Percentiles rank a stretch among this genome's conserved stretches.
phyloP scores from a whole-genome alignment of 257 asterid genomes.

The Fraxinus anomala region DNA sequence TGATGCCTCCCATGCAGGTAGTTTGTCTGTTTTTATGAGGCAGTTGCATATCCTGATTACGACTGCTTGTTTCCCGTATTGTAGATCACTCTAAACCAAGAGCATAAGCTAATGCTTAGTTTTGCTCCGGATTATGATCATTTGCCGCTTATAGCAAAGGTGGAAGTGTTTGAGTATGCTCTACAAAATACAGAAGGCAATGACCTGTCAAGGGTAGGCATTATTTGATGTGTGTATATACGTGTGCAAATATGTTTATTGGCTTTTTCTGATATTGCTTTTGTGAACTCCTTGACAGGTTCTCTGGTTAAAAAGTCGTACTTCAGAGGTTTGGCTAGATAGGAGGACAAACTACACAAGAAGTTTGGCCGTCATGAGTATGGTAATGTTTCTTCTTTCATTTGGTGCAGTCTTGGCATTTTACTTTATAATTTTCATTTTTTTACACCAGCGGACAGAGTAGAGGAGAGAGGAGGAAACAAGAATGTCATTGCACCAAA shows the following conservation, averaged over 20 bases:
- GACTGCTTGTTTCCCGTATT: constrained; percentile 32
- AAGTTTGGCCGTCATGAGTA: constrained; percentile 99
- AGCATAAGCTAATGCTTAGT: constrained; percentile 94
- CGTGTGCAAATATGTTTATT: too few species aligned
- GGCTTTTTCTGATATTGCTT: too few species aligned
- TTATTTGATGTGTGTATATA: constrained; percentile 27
- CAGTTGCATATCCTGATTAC: constrained; percentile 30
- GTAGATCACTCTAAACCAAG: constrained; percentile 92
- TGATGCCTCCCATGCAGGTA: neutral
- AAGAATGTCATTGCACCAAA: neutral
- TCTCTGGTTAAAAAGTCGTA: constrained; percentile 99
- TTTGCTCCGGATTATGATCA: constrained; percentile 98
- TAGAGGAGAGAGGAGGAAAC: neutral
- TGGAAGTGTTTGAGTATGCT: constrained; percentile 97
- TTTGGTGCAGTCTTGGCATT: neutral
- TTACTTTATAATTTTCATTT: neutral
- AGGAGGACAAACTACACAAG: constrained; percentile 97
- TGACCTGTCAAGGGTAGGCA: constrained; percentile 86
- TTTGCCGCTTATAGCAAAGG: constrained; percentile 90
- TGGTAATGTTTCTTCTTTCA: constrained; percentile 56
- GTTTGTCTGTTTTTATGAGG: constrained; percentile 12
- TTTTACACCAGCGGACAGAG: too few species aligned
- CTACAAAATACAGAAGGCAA: constrained; percentile 93
- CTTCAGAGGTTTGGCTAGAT: constrained; percentile 97
- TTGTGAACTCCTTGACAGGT: constrained; percentile 47